phyloP scores from a whole-genome alignment of 345 rosid genomes.

The Gossypium australe region DNA sequence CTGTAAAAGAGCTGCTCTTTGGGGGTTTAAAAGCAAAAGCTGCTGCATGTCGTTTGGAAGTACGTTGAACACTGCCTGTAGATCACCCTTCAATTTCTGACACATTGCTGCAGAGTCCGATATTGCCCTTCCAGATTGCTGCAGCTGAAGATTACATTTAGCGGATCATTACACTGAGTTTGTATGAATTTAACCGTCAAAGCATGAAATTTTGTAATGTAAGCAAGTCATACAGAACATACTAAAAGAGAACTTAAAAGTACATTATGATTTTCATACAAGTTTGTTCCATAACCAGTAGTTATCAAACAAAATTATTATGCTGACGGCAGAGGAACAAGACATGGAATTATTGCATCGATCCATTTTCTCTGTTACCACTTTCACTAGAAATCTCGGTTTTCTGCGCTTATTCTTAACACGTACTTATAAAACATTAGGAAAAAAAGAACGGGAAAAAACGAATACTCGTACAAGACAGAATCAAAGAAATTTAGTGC shows the following conservation, averaged over 20 bases:
- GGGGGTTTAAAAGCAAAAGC: constrained; percentile 49
- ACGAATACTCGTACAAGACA: neutral
- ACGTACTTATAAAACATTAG: neutral
- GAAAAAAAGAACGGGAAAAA: neutral
- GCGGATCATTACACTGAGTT: too few relatives aligned
- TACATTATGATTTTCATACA: neutral
- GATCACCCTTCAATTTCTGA: constrained; percentile 71
- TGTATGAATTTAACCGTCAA: neutral
- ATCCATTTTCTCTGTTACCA: neutral
- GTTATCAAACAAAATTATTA: neutral
- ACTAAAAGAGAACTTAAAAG: neutral
- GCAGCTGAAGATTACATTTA: constrained; percentile 35
- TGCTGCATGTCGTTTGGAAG: constrained; percentile 40
- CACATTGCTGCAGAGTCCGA: constrained; percentile 39
- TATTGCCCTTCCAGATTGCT: constrained; percentile 39
- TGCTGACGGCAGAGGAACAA: neutral
- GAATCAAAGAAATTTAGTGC: neutral
- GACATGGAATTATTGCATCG: neutral
- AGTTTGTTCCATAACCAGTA: neutral
- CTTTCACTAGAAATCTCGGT: neutral
- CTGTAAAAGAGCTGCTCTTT: constrained; percentile 67
- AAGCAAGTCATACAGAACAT: neutral
- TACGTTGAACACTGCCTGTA: constrained; percentile 59
- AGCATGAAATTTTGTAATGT: neutral
- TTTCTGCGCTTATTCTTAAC: neutral